These are phyloP conservation scores for Lodderomyces beijingensis DNA, from an alignment of 1,139 yeast genomes.

Conservation along the genomic window DNA sequence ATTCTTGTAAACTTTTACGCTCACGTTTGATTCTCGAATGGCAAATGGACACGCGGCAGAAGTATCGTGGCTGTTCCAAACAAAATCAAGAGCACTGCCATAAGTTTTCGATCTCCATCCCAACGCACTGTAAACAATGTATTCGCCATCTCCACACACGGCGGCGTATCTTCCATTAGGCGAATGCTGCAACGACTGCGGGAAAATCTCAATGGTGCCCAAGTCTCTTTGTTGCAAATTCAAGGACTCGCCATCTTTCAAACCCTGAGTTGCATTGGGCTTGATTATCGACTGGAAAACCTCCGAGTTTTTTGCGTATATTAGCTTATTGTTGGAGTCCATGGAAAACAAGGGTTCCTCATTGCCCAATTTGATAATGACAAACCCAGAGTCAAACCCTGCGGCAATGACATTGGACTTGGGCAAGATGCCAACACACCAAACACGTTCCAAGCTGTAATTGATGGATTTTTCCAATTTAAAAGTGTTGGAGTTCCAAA, in stretches of 20 bases:
- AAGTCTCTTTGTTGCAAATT: conserved; percentile 79
- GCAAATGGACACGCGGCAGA: conserved; percentile 74
- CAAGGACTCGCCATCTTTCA: conserved; percentile 77
- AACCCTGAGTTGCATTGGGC: conserved; percentile 55
- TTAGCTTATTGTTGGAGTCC: conserved; percentile 88
- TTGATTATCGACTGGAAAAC: conserved; percentile 81
- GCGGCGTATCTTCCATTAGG: conserved; percentile 98
- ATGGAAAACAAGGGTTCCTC: conserved; percentile 92
- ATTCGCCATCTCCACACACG: conserved; percentile 97
- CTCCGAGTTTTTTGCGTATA: conserved; percentile 89
- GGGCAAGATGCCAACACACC: conserved; percentile 86
- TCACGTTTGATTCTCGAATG: conserved; percentile 63
- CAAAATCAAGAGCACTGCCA: conserved; percentile 88
- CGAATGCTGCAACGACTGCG: conserved; percentile 81
- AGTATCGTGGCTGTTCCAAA: conserved; percentile 80
- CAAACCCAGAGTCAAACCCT: conserved; percentile 94
- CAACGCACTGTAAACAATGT: conserved; percentile 89
- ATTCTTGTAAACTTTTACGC: conserved; percentile 72
- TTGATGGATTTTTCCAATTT: conserved; percentile 86
- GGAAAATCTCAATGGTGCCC: conserved; percentile 90
- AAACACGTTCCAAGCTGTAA: conserved; percentile 89
- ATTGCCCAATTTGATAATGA: conserved; percentile 81
- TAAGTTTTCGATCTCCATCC: conserved; percentile 97
- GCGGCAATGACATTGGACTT: conserved; percentile 79
- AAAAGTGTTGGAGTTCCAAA: conserved; percentile 78